Evolutionary conservation across 768 basidiomycete species (phyloP), one percentile per base, ranked within the genome.

Genomic region (Tulasnella sp.): DNA sequence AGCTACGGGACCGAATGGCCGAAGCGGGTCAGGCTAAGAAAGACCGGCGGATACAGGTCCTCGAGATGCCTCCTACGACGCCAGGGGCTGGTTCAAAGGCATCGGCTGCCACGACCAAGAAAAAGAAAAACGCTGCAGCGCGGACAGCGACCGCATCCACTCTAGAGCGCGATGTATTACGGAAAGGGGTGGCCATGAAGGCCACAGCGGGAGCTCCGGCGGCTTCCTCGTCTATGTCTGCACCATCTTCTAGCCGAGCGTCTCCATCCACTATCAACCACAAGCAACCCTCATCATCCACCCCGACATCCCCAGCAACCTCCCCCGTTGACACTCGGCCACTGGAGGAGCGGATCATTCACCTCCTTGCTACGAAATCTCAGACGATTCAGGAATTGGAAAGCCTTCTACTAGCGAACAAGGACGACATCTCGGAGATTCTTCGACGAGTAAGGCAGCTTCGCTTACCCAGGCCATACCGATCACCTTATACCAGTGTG

Each of bases 301-400:
- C 74, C 12, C 40, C 74, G 14, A 75, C 41, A 14, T 42, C 74
- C 74, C 74, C 74, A 41, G 74, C 41, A n/a, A 48, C 46, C 74
- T 48, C 74, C 46, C 41, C 60, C 77, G 77, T 60, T 22, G 77
- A 78, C 44, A 78, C 77, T 40, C 74, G 42, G 28, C 72, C 79
- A 7, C 72, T 80, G 20, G 28, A 72, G 44, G 72, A 69, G 9
- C 79, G 72, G n/a, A 72, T 80, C 72, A 75, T 80, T 9, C 79
- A 80, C 41, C 72, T 46, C 37, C 79, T 80, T 24, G 79, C 79
- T 31, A 42, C 41, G 14, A 80, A 80, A 60, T 60, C 79, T 74
- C 54, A 42, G 28, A 80, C 79, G 46, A 46, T 72, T 28, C 74
- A 60, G 72, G 79, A 80, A 22, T 40, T 80, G 28, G 41, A 75